These are phyloP conservation scores for Quercus mongolica DNA, from an alignment of 306 rosid genomes.

Conservation along the genomic window DNA sequence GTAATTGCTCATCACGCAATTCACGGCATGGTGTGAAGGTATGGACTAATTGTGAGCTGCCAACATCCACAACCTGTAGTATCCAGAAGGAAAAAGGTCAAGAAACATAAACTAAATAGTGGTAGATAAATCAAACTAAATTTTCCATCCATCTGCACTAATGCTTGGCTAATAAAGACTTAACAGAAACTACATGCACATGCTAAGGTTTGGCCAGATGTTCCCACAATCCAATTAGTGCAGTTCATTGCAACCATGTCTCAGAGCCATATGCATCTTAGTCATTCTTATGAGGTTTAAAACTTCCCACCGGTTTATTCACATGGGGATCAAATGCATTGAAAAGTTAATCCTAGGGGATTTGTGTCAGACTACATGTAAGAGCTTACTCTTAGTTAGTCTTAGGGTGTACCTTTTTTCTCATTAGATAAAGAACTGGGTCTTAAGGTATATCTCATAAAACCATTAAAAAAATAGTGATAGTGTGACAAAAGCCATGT, in stretches of 20 bases:
- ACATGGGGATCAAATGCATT: neutral
- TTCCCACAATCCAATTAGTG: too few relatives aligned
- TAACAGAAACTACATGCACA: too few relatives aligned
- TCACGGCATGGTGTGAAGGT: conserved; percentile 67
- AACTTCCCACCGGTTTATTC: neutral
- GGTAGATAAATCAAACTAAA: neutral
- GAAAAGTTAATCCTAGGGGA: neutral
- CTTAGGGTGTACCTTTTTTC: neutral
- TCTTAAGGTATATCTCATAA: neutral
- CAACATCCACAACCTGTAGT: conserved; percentile 69
- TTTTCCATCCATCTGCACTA: neutral
- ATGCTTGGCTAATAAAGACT: neutral
- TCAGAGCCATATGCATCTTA: too few relatives aligned
- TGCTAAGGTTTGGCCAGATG: too few relatives aligned
- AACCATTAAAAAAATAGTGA: neutral
- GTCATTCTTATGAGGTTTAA: neutral
- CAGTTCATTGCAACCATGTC: too few relatives aligned
- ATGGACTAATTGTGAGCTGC: conserved; percentile 50
- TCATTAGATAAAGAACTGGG: neutral
- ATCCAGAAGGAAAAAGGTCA: conserved; percentile 19
- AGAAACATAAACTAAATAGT: conserved; percentile 8
- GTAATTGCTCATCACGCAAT: conserved; percentile 47
- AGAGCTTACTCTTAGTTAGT: neutral
- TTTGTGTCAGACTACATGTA: neutral
- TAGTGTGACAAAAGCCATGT: too few relatives aligned